Base-by-base conservation (phyloP, 2,329 filamentous ascomycete genomes). In the Lizonia empirigonia region DNA sequence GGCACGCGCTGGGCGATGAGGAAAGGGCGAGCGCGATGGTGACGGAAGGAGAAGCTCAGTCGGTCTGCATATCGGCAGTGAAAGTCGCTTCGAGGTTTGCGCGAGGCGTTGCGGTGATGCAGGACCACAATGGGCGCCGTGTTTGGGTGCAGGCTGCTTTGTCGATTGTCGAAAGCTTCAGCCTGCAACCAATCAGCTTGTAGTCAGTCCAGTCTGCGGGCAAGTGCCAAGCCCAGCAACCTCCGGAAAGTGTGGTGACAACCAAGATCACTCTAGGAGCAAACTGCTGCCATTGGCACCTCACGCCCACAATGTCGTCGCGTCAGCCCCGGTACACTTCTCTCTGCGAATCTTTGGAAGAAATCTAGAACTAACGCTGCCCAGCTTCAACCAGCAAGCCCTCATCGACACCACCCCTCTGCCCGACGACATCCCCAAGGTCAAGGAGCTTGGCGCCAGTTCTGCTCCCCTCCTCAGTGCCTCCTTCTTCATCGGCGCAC, bases 331-430 rank as follows among this genome's bases (percentile, higher is more conserved):
- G 81, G 84, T 86, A 79, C 45, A 76, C 42, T 7, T 32, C 13
- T 46, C 27, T 57, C 45, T 38, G 5, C 30, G 29, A 41, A 44
- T 34, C 57, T 41, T 59, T 22, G 8, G 7, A 15, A 7, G 39
- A 34, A 26, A 50, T 32, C n/a, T 23, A 27, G 38, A 45, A 55
- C 69, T 71, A 56, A 70, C 56, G 58, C 30, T 8, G 30, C 37
- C 19, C 77, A 97, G 94, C 76, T 97, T 97, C 87, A 91, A 91
- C 80, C 90, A 96, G 80, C 82, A 91, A 74, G 83, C 89, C 80
- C 89, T 97, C 78, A 85, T 94, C 81, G 94, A 99, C 83, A 94
- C 90, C 71, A 96, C 94, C 65, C 93, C 94, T 70, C 89, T 99
- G 71, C 94, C 94, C 62, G 87, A 90, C 73, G 83, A 88, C 70